Base-by-base conservation (phyloP, 148 eudicot species). In the Rhododendron kiyosumense region DNA sequence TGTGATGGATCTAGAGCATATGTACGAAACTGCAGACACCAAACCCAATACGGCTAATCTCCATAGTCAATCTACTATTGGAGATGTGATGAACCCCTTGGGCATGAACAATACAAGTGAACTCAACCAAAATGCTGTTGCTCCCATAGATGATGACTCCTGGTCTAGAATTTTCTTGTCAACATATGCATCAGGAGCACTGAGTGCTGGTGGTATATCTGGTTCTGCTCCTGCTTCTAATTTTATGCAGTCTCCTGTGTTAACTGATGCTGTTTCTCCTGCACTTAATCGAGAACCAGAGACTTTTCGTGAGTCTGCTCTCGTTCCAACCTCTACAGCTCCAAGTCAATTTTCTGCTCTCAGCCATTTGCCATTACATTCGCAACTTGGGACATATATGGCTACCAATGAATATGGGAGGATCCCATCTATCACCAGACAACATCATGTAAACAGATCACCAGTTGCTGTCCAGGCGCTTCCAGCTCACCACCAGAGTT, bases 391-490 rank as follows among this genome's bases (percentile, higher is more conserved):
- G 11, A 89, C 85, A 69, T 54, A 91, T 84, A 8, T 82, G 75
- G 24, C 30, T 14, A 80, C 71, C 86, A 89, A 85, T 90, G 91
- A 90, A 49, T 89, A 87, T 88, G 91, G 91, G 32, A 85, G 91
- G 86, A 32, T 77, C 52, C 83, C 88, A 48, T 41, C 89, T 57
- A 63, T 89, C 77, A 63, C 90, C 32, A 88, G 91, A 88, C 88
- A 90, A 11, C 75, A 28, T 71, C 38, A 13, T 86, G 85, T 91
- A 61, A 90, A 15, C 74, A 86, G 97, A 89, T 84, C 67, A 41
- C 91, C 94, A 7, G 75, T 87, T 59, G 93, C 94, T 51, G 87
- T 90, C 87, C 97, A 93, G 86, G 93, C 94, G 74, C 95, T 92
- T 84, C 94, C 95, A 45, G 94, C 87, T 36, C 94, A 67, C 81